These are phyloP conservation scores for Metschnikowia cerradonensis DNA, from an alignment of 805 yeast genomes.

Conservation along the genomic window DNA sequence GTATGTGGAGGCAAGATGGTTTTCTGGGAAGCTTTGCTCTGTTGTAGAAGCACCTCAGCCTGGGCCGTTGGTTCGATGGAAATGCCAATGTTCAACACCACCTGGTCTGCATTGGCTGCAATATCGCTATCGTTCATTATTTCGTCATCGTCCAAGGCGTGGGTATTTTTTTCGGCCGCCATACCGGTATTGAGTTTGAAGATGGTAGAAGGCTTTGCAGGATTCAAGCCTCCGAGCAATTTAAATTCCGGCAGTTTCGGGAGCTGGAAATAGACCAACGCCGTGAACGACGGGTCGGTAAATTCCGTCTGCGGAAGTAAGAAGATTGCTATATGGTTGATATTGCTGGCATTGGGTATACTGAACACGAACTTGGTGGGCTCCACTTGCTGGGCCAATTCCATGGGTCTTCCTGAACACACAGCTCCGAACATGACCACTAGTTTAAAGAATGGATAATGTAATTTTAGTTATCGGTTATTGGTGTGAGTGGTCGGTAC, in stretches of 20 bases:
- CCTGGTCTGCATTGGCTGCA: constrained; percentile 7
- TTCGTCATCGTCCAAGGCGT: constrained; percentile 31
- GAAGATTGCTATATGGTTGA: constrained; percentile 80
- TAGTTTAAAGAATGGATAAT: too few relatives aligned
- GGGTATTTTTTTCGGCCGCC: constrained; percentile 10
- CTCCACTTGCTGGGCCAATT: constrained; percentile 62
- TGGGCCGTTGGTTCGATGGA: constrained; percentile 75
- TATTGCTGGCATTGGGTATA: constrained; percentile 57
- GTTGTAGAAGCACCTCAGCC: constrained; percentile 56
- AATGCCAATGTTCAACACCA: constrained; percentile 61
- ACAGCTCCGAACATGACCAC: constrained; percentile 65
- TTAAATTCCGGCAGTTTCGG: constrained; percentile 60
- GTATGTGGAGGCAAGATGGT: constrained; percentile 22
- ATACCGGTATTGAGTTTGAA: constrained; percentile 62
- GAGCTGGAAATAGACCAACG: constrained; percentile 83
- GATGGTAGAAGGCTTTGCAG: constrained; percentile 83
- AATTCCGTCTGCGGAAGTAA: constrained; percentile 73
- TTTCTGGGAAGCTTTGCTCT: constrained; percentile 31
- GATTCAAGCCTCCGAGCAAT: constrained; percentile 59
- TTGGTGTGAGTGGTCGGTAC: neutral
- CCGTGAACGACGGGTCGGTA: constrained; percentile 65
- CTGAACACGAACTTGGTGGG: constrained; percentile 60
- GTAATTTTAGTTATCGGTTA: too few relatives aligned
- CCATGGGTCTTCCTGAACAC: constrained; percentile 66
- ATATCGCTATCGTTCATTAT: constrained; percentile 25